Base-by-base conservation (phyloP, 164 flowering plant genomes). In the Berberis vulgaris region DNA sequence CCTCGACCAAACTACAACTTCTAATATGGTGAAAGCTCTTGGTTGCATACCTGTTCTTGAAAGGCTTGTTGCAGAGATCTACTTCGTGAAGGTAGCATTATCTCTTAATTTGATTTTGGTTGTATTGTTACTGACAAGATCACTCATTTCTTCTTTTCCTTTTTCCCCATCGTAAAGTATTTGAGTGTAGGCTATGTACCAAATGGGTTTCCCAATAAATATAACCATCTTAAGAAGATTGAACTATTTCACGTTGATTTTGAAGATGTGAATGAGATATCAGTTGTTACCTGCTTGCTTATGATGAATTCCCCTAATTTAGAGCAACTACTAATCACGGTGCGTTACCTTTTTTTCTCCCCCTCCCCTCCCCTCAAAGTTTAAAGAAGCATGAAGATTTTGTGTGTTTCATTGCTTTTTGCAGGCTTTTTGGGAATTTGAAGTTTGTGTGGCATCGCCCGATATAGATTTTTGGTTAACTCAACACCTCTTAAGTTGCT, bases 11-110 rank as follows among this genome's bases (percentile, higher is more conserved):
- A 73, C 77, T 63, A 76, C 78, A 39, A 57, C 64, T 62, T 82
- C 79, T 72, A 84, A 81, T 62, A 81, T 84, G 45, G 57, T 64
- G 56, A 78, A 79, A 68, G 72, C 86, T 75, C 82, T 90, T 62
- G 89, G 88, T 62, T 76, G 78, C 10, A 77, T 79, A 6, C 88
- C 88, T 60, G 52, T 41, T 64, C 84, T 90, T 54, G 79, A 84
- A 76, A 82, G 69, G 68, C 86, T 90, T 4, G 59, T 71, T 45
- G 90, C 86, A 13, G 82, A 77, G 54, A 73, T 78, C 62, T 80
- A 83, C 72, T 90, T 90, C 70, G 78, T 86, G 6, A 82, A 83
- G 87, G 96, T 89, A 80, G 50, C n/a, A 26, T 10, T 38, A 11
- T 46, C 2, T 54, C 5, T 0, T 65, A 43, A 7, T 45, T 40